phyloP scores from a whole-genome alignment of 2,329 filamentous ascomycete species.

The Ophiocordyceps camponoti-floridani region DNA sequence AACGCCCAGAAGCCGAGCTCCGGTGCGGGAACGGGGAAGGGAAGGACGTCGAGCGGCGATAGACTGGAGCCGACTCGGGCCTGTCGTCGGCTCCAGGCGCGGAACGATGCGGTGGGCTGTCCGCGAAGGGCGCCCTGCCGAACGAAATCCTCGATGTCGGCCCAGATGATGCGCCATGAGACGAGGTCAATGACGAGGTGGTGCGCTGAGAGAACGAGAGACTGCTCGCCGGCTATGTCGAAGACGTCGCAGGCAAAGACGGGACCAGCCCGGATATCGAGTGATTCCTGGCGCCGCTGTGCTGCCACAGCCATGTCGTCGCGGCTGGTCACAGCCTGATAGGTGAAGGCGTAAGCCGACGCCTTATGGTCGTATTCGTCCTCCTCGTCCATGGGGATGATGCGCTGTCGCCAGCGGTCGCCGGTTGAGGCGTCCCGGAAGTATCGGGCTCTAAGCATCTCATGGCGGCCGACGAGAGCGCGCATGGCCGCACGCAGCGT shows the following conservation, averaged over 20 bases:
- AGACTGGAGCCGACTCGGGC: neutral
- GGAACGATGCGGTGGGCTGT: slow-evolving; percentile 12
- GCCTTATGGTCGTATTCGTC: no score
- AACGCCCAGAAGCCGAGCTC: slow-evolving; percentile 6
- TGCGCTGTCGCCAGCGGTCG: slow-evolving; percentile 8
- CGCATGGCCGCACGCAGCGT: slow-evolving; percentile 8
- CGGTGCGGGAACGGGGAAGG: slow-evolving; percentile 2
- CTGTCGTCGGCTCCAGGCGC: slow-evolving; percentile 12
- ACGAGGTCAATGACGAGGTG: slow-evolving; percentile 22
- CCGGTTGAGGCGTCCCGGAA: neutral
- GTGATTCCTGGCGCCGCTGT: slow-evolving; percentile 1
- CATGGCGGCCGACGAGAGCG: slow-evolving; percentile 11
- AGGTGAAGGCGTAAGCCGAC: slow-evolving; percentile 1
- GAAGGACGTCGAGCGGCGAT: slow-evolving; percentile 1
- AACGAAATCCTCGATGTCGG: slow-evolving; percentile 5
- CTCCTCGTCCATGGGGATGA: slow-evolving; percentile 2
- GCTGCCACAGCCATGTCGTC: neutral
- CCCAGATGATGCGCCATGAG: slow-evolving; percentile 23
- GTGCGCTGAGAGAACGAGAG: slow-evolving; percentile 4
- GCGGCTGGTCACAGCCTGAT: neutral
- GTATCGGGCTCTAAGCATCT: slow-evolving; percentile 19
- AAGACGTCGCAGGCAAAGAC: slow-evolving; percentile 7
- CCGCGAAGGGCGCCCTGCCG: slow-evolving; percentile 1
- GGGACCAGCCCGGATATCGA: slow-evolving; percentile 5
- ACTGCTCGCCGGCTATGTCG: slow-evolving; percentile 1